phyloP scores from a whole-genome alignment of 2,329 filamentous ascomycete genomes.

The Cercospora berteroae region DNA sequence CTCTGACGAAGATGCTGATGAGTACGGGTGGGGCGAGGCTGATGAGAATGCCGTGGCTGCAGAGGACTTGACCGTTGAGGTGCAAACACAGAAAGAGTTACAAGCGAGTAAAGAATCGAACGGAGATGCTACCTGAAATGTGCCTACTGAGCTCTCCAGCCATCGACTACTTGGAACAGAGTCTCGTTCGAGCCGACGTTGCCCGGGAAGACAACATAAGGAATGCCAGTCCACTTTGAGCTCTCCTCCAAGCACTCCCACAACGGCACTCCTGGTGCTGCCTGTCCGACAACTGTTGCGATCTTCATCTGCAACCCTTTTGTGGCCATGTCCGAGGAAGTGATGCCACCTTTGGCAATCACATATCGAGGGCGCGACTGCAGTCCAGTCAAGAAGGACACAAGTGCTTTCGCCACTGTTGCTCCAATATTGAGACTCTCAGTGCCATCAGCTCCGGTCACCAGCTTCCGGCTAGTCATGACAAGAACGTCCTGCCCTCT shows the following conservation, averaged over 20 bases:
- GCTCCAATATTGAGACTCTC: slow-evolving; percentile 56
- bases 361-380: slow-evolving; percentile 54
- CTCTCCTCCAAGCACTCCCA: slow-evolving; percentile 58
- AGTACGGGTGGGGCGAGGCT: slow-evolving; percentile 69
- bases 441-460: slow-evolving; percentile 51
- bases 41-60: slow-evolving; percentile 52
- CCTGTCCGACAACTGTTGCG: slow-evolving; percentile 57
- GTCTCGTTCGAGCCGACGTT: slow-evolving; percentile 55
- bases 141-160: slow-evolving; percentile 32
- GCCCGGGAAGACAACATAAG: slow-evolving; percentile 59
- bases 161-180: slow-evolving; percentile 47
- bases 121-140: slow-evolving; percentile 2
- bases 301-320: slow-evolving; percentile 56
- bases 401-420: slow-evolving; percentile 52
- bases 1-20: slow-evolving; percentile 62
- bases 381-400: slow-evolving; percentile 50
- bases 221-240: slow-evolving; percentile 52
- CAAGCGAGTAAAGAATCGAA: neutral
- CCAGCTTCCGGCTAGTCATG: slow-evolving; percentile 58
- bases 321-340: slow-evolving; percentile 58
- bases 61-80: neutral
- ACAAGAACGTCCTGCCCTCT: slow-evolving; percentile 55
- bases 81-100: neutral
- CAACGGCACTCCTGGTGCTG: slow-evolving; percentile 57
- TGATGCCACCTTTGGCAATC: slow-evolving; percentile 61